phyloP scores from a whole-genome alignment of 352 stramenopile genomes.

The Phytophthora citrophthora region DNA sequence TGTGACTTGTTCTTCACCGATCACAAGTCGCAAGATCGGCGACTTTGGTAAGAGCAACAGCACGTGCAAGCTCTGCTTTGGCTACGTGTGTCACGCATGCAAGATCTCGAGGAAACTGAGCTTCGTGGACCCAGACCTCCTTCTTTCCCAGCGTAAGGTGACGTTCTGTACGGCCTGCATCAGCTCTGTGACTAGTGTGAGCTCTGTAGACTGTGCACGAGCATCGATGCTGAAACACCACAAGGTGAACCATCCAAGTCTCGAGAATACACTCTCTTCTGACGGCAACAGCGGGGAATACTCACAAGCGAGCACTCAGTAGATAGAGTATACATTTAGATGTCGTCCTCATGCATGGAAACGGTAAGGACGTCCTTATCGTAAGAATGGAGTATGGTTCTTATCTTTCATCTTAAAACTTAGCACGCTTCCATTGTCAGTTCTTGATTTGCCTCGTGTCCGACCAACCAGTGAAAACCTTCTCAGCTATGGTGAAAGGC shows the following conservation, averaged over 20 bases:
- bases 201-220: slow-evolving; percentile 30
- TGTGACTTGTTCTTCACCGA: slow-evolving; percentile 24
- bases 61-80: slow-evolving; percentile 2
- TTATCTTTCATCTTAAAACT: no score
- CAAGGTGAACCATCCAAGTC: slow-evolving; percentile 16
- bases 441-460: slow-evolving; percentile 14
- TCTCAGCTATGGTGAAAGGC: slow-evolving; percentile 28
- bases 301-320: slow-evolving; percentile 7
- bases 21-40: slow-evolving; percentile 23
- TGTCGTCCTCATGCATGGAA: no score
- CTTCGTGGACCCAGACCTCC: slow-evolving; percentile 29
- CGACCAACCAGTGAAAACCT: neutral
- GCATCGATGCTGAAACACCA: slow-evolving; percentile 25
- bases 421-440: neutral
- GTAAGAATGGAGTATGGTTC: no score
- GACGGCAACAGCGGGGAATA: slow-evolving; percentile 17
- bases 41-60: slow-evolving; percentile 7
- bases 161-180: slow-evolving; percentile 22
- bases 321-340: neutral
- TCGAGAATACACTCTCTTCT: slow-evolving; percentile 19
- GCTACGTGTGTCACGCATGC: slow-evolving; percentile 1
- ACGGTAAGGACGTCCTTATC: no score
- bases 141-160: slow-evolving; percentile 27
- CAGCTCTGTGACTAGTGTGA: slow-evolving; percentile 24
- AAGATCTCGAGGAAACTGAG: slow-evolving; percentile 13